Evolutionary conservation across 257 asterid species (phyloP), one percentile per base, ranked within the genome.

Genomic region (Solanum virginianum): DNA sequence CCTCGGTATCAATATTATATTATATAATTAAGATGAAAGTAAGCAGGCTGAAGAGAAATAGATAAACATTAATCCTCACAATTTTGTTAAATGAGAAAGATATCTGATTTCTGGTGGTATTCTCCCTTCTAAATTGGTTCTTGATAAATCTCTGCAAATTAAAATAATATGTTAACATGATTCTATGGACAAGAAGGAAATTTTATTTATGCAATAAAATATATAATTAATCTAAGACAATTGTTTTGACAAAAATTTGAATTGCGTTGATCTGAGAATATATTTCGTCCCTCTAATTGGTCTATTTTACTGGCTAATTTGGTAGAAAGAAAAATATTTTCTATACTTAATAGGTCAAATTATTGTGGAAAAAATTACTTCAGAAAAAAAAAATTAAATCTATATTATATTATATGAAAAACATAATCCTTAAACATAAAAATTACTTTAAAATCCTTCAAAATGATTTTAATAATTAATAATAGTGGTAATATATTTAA

Each of bases 71-170:
- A 66, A 5, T 70, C 11, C 80, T 71, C 80, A 71, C 80, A 71
- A 20, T 17, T 0, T 10, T 13, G 10, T 71, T 41, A 71, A 71
- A 41, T 0, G 55, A 20, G 32, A 2, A 18, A 71, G 54, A 71
- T 71, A 10, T 71, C 55, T 32, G 1, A 71, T 22, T 71, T 41
- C 5, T 41, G 3, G 17, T 2, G 79, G 53, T 39, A 71, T 71
- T 71, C 6, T 41, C 54, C 80, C 54, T 5, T 2, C 10, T 10
- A 71, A 71, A 5, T 0, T 1, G 0, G 2, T 0, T 0, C 7
- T 10, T 71, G 80, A 41, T 71, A 71, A 71, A 41, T 71, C 0
- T 39, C 55, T 71, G 80, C 80, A 71, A 13, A 71, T 69, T 69
- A 18, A 71, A 71, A 41, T 71, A 20, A 18, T 39, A 17, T 41